A percentile compares a stretch with the other conserved stretches of the same genome.
phyloP scores from a whole-genome alignment of 768 basidiomycete species.

The Russula lepida region DNA sequence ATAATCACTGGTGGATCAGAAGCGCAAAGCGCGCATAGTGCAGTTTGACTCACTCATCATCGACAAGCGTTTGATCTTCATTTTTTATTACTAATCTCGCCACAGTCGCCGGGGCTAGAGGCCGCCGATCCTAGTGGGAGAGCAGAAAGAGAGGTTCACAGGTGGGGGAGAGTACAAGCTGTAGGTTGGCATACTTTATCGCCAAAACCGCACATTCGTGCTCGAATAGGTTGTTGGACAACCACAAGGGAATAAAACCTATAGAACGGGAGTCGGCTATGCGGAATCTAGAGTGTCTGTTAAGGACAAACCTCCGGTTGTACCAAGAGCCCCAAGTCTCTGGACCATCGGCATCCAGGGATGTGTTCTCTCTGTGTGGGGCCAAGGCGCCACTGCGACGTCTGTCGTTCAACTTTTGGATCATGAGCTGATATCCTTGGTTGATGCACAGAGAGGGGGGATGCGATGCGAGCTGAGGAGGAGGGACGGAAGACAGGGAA shows the following conservation, averaged over 20 bases:
- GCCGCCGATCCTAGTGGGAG: constrained; percentile 68
- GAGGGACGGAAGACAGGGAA: background rate
- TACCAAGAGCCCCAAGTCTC: constrained; percentile 68
- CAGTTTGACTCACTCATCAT: constrained; percentile 57
- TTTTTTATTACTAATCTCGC: constrained; percentile 72
- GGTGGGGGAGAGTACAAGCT: constrained; percentile 1
- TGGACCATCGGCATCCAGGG: constrained; percentile 30
- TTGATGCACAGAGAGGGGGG: constrained; percentile 9
- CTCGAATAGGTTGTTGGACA: constrained; percentile 81
- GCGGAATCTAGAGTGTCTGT: background rate
- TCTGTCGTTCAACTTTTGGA: constrained; percentile 52
- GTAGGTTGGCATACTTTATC: constrained; percentile 60
- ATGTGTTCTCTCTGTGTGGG: constrained; percentile 18
- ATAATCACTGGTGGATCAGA: background rate
- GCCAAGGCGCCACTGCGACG: constrained; percentile 26
- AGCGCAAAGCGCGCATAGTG: background rate
- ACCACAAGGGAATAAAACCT: constrained; percentile 81
- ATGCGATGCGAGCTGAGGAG: constrained; percentile 3
- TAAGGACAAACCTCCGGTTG: constrained; percentile 45
- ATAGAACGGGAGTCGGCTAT: constrained; percentile 3
- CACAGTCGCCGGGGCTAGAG: constrained; percentile 84
- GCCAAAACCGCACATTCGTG: constrained; percentile 94
- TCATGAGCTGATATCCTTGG: constrained; percentile 36
- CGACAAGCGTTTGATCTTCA: constrained; percentile 57
- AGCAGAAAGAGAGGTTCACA: constrained; percentile 12